Percentiles rank a stretch among this genome's conserved stretches.
These are phyloP conservation scores for Davidsoniella australis DNA, from an alignment of 2,329 filamentous ascomycete genomes.

Conservation along the genomic window DNA sequence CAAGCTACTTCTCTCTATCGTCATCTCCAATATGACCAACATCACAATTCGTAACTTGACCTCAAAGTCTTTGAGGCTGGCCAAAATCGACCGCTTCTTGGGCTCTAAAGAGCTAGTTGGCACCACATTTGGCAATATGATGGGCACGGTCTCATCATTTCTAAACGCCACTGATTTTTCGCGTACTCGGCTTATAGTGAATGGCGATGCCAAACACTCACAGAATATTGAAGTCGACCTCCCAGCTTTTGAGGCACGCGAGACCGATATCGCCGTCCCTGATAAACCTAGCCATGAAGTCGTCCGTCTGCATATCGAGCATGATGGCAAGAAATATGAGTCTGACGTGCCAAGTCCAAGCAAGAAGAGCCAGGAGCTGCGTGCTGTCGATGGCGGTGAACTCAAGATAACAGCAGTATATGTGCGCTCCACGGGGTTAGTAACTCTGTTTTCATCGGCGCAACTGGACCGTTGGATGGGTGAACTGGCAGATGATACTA, in stretches of 20 bases:
- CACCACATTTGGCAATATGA: constrained; percentile 29
- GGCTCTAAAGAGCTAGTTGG: constrained; percentile 25
- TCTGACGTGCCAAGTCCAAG: constrained; percentile 53
- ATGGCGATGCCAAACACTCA: constrained; percentile 42
- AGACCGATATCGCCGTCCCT: constrained; percentile 42
- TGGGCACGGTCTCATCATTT: constrained; percentile 26
- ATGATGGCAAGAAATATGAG: constrained; percentile 42
- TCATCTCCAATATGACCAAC: constrained; percentile 24
- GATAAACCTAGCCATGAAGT: constrained; percentile 44
- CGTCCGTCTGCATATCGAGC: constrained; percentile 54
- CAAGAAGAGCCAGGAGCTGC: constrained; percentile 42
- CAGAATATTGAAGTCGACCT: constrained; percentile 47
- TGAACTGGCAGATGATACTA: constrained; percentile 50
- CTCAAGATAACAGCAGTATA: constrained; percentile 51
- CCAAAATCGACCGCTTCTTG: constrained; percentile 56
- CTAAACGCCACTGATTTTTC: constrained; percentile 25
- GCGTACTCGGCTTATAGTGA: constrained; percentile 22
- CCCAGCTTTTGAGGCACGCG: constrained; percentile 48
- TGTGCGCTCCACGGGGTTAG: constrained; percentile 29
- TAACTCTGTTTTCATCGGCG: constrained; percentile 54
- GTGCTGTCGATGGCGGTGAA: constrained; percentile 32
- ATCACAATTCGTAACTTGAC: constrained; percentile 75
- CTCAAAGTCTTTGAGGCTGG: constrained; percentile 52
- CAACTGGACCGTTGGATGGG: constrained; percentile 66
- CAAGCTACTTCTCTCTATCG: too few species aligned